A percentile compares a stretch with the other conserved stretches of the same genome.
phyloP scores from a whole-genome alignment of 2,329 filamentous ascomycete species.

The Neodidymelliopsis sp. region DNA sequence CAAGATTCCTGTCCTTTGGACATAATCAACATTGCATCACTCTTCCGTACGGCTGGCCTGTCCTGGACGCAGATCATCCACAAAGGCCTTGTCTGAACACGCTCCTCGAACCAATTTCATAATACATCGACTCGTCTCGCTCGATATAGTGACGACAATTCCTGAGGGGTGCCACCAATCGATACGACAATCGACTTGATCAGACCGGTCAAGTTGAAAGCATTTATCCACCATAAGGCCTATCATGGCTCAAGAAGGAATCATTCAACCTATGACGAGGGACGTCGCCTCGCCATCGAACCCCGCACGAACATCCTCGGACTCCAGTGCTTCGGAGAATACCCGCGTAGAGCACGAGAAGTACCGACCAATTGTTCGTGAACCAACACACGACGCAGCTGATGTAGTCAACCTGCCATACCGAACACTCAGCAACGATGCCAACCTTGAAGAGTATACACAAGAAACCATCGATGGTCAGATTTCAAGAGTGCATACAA shows the following conservation, averaged over 20 bases:
- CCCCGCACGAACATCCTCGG: conserved; percentile 6
- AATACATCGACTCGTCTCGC: too few relatives aligned
- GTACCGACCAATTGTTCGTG: conserved; percentile 26
- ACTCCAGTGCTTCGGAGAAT: conserved; percentile 25
- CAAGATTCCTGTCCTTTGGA: conserved; percentile 2
- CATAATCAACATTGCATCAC: conserved; percentile 5
- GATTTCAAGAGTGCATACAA: conserved; percentile 65
- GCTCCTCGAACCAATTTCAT: neutral
- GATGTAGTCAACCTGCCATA: conserved; percentile 68
- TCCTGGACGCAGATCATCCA: conserved; percentile 1
- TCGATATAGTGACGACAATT: too few relatives aligned
- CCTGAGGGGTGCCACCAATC: too few relatives aligned
- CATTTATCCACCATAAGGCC: neutral
- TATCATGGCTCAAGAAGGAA: conserved; percentile 29
- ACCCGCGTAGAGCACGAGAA: conserved; percentile 24
- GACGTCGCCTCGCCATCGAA: conserved; percentile 22
- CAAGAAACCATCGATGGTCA: conserved; percentile 67
- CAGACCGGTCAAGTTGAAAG: too few relatives aligned
- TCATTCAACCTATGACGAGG: conserved; percentile 13
- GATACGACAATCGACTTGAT: too few relatives aligned
- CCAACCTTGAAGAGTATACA: conserved; percentile 68
- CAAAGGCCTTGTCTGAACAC: neutral
- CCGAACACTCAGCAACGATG: conserved; percentile 67
- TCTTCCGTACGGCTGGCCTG: neutral
- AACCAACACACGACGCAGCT: conserved; percentile 36